Evolutionary conservation across 1,139 yeast species (phyloP).

Genomic region (Yamadazyma taylorii): DNA sequence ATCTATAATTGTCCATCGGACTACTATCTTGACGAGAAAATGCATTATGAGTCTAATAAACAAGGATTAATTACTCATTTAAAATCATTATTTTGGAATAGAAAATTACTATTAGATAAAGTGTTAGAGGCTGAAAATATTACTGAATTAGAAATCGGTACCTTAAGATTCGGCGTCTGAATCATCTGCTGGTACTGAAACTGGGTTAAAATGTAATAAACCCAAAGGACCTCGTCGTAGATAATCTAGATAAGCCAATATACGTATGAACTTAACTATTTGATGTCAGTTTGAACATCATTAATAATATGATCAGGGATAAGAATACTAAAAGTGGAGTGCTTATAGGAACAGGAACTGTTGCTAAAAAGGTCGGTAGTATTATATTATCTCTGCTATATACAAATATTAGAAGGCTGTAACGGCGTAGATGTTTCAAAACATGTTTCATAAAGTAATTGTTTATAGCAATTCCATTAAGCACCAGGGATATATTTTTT

Average conservation of each 20-base stretch:
- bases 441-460: too few species aligned
- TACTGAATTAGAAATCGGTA: conserved; percentile 54
- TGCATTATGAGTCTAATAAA: conserved; percentile 88
- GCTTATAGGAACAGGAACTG: too few species aligned
- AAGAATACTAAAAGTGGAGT: too few species aligned
- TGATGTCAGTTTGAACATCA: conserved; percentile 22
- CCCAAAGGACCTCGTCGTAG: conserved; percentile 60
- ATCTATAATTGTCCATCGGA: conserved; percentile 90
- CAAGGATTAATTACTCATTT: conserved; percentile 61
- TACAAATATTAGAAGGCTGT: too few species aligned
- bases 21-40: conserved; percentile 84
- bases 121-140: conserved; percentile 68
- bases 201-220: conserved; percentile 42
- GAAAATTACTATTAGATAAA: conserved; percentile 29
- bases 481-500: too few species aligned
- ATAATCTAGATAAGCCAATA: conserved; percentile 14
- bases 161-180: conserved; percentile 15
- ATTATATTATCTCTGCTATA: too few species aligned
- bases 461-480: too few species aligned
- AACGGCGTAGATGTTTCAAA: too few species aligned
- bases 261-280: background rate
- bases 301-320: too few species aligned
- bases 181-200: conserved; percentile 14
- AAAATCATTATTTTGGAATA: conserved; percentile 28
- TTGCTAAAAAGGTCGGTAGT: too few species aligned